Evolutionary conservation across 306 rosid species (phyloP), one percentile per base, ranked within the genome.

Genomic region (Biancaea sappan): DNA sequence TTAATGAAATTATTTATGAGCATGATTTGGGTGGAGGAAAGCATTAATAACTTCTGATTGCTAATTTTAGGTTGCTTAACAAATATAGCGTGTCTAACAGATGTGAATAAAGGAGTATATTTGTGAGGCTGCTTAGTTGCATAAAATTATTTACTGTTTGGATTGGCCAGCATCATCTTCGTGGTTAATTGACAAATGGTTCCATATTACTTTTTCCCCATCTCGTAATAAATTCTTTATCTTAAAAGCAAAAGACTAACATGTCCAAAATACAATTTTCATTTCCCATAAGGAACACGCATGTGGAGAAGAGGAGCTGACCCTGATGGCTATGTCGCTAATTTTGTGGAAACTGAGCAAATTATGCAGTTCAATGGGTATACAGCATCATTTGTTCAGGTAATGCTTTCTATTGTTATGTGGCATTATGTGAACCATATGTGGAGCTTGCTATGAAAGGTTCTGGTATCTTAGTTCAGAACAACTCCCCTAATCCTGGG

Each of bases 281-380:
- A 69, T 82, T 70, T 70, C 44, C 61, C 58, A 41, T 21, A 86
- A 92, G 96, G 97, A 69, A 92, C 97, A 70, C 96, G 96, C 44
- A 85, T 92, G 93, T 92, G 97, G 97, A 88, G 96, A 88, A 88
- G 97, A 73, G 96, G 96, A 64, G 96, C 93, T 66, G 97, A 92
- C 79, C 48, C 96, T 60, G 97, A 89, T 84, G 97, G 97, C 4
- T 92, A 92, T 79, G 93, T 82, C 0, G 96, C 97, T 19, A 92
- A 92, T 79, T 92, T 92, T 85, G 96, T 90, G 80, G 94, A 92
- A 84, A 81, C 83, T 1, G 92, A 90, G 82, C 97, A 90, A 86
- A 82, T 92, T 72, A 73, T 92, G 85, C 90, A 92, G 73, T 61
- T 90, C 63, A 85, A 85, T 80, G 96, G 94, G 48, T 85, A 80